Base-by-base conservation (phyloP, 306 rosid genomes). In the Lotus japonicus region DNA sequence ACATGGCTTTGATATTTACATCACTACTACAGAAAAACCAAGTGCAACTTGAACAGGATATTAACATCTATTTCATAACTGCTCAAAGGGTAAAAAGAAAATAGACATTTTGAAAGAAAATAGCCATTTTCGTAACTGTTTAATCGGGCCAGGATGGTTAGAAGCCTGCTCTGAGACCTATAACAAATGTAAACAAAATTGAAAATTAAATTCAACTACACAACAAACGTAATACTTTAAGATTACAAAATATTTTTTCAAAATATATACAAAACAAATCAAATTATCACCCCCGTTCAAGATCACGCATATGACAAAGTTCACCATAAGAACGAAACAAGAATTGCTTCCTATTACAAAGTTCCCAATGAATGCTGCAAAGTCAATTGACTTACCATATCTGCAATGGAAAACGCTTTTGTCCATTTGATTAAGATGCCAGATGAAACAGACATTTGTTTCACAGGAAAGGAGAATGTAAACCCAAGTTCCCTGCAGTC, bases 371-470 rank as follows among this genome's bases (percentile, higher is more conserved):
- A 31, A 31, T 38, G 71, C 39, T 33, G 5, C 16, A 70, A 77
- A 52, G 51, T 77, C 70, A 77, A 26, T 11, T 38, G 64, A 88
- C 96, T 85, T 79, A 91, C 98, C 98, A 62, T 81, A 77, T 89
- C 86, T 46, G 17, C 83, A 74, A 89, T 84, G 50, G 80, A 72
- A 75, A 87, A 92, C 66, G 85, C 95, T 84, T 92, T 92, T 19
- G 98, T 92, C 98, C 98, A 87, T 77, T 89, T 92, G 65, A 89
- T 87, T 75, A 92, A 77, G 77, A 82, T 76, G 78, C 98, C 98
- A 4, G 95, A 85, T 19, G 96, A 79, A 59, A 86, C 77, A 39
- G 95, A 87, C 51, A 71, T 60, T 80, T 92, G 98, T 71, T 83
- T 92, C 71, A 89, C 87, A 1, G 98, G 98, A 85, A 87, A 92